A percentile compares a stretch with the other conserved stretches of the same genome.
Conservation (phyloP, 202 grass and related monocot species). For the Eragrostis tef region DNA sequence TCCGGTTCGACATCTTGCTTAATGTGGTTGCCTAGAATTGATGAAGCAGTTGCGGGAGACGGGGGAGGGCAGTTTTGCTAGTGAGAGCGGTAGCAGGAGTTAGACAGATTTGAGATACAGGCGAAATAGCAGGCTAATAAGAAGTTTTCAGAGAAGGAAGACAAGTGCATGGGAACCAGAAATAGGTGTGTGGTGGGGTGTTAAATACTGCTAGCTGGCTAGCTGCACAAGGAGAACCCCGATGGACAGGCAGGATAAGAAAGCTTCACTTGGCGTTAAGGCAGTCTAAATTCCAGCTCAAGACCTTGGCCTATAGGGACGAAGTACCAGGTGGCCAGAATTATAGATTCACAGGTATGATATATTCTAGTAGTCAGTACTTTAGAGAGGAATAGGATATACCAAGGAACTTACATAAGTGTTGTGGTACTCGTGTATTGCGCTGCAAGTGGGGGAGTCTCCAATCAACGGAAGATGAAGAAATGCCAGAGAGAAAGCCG, state of each 20-base stretch:
- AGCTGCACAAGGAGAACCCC: conserved; percentile 35
- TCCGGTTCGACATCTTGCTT: conserved; percentile 71
- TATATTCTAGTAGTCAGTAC: conserved; percentile 20
- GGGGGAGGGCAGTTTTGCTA: neutral
- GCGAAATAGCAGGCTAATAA: conserved; percentile 34
- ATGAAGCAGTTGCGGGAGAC: conserved; percentile 7
- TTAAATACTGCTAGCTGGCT: conserved; percentile 60
- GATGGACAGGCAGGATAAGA: conserved; percentile 45
- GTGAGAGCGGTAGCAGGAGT: conserved; percentile 26
- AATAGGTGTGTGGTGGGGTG: conserved; percentile 46
- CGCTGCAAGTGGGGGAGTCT: conserved; percentile 55
- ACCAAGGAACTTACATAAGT: conserved; percentile 22
- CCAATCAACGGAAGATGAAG: conserved; percentile 46
- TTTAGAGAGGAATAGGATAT: conserved; percentile 26
- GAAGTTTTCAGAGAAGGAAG: conserved; percentile 48
- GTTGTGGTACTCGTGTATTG: conserved; percentile 30
- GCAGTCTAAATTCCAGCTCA: conserved; percentile 40
- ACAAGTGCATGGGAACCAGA: conserved; percentile 60
- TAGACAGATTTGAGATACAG: conserved; percentile 50
- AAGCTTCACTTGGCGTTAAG: conserved; percentile 38
- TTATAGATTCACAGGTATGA: conserved; percentile 36
- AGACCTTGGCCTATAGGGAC: conserved; percentile 47
- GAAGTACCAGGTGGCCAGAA: conserved; percentile 42
- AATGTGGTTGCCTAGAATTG: conserved; percentile 29
- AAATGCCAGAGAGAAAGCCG: conserved; percentile 50